phyloP scores from a whole-genome alignment of 169 alveolate genomes.

The Eimeria necatrix region DNA sequence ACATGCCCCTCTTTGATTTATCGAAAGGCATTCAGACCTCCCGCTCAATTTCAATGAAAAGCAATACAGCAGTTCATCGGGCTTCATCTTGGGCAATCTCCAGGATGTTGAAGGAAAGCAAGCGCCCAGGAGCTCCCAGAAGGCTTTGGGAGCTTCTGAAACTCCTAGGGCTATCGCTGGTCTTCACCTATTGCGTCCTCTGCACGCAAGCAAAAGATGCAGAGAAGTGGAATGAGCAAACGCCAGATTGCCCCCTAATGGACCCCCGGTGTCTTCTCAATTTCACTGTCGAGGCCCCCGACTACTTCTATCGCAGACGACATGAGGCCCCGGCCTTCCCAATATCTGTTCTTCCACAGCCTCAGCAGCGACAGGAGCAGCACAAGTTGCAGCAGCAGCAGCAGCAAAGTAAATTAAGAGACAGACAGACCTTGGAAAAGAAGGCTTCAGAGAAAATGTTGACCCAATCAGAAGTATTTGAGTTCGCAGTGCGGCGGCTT shows the following conservation, averaged over 20 bases:
- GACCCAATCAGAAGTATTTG: slow-evolving; percentile 72
- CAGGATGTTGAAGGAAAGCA: too few species aligned
- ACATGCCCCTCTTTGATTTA: too few species aligned
- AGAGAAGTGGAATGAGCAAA: neutral
- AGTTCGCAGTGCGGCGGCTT: slow-evolving; percentile 68
- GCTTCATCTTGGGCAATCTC: too few species aligned
- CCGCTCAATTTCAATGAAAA: too few species aligned
- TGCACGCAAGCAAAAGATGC: too few species aligned
- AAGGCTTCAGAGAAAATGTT: neutral
- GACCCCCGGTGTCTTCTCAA: slow-evolving; percentile 65
- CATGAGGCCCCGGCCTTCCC: slow-evolving; percentile 41
- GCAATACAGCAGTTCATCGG: too few species aligned
- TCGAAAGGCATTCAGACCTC: too few species aligned
- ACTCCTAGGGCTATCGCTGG: neutral
- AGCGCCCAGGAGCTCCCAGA: neutral
- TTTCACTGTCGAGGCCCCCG: slow-evolving; percentile 62
- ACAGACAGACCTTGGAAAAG: neutral
- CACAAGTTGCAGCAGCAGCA: slow-evolving; percentile 3
- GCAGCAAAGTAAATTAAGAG: neutral
- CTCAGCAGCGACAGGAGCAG: slow-evolving; percentile 10
- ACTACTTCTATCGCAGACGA: slow-evolving; percentile 60
- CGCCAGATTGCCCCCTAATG: slow-evolving; percentile 57
- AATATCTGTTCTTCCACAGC: neutral
- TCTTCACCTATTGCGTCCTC: neutral
- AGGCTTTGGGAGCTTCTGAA: neutral